Percentiles rank a stretch among this genome's conserved stretches.
phyloP scores from a whole-genome alignment of 768 basidiomycete species.

The Suillus cothurnatus region DNA sequence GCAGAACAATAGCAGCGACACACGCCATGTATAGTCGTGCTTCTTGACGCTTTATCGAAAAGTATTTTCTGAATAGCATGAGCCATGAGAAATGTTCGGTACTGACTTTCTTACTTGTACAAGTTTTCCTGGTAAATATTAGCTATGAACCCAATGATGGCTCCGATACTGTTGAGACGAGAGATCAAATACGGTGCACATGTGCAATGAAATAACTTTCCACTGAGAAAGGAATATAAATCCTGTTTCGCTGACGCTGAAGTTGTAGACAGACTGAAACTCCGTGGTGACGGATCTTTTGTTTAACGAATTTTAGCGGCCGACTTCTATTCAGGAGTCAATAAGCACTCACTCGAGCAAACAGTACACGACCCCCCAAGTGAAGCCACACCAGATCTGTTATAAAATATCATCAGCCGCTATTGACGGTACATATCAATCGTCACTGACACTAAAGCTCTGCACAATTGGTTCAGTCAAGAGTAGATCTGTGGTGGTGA shows the following conservation, averaged over 20 bases:
- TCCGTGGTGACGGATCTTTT: background rate
- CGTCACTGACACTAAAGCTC: conserved; percentile 59
- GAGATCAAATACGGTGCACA: background rate
- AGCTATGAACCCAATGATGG: conserved; percentile 43
- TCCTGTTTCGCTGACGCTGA: background rate
- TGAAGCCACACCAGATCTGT: conserved; percentile 64
- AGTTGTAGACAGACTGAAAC: conserved; percentile 6
- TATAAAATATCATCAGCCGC: background rate
- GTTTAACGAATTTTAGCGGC: conserved; percentile 17
- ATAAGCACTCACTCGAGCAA: conserved; percentile 48
- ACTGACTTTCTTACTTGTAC: conserved; percentile 41
- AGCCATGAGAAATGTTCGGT: conserved; percentile 13
- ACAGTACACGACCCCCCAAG: conserved; percentile 73
- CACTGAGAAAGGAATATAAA: conserved; percentile 38
- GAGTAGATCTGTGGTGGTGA: conserved; percentile 10
- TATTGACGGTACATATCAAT: background rate
- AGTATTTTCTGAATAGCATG: conserved; percentile 29
- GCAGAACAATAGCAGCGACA: conserved; percentile 53
- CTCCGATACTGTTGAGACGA: conserved; percentile 49
- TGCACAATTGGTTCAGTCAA: conserved; percentile 62
- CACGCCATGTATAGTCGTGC: conserved; percentile 62
- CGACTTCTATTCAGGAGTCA: background rate
- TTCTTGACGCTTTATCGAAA: conserved; percentile 41
- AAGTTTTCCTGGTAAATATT: conserved; percentile 51
- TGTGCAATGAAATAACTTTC: conserved; percentile 33